Base-by-base conservation (phyloP, 2,329 filamentous ascomycete species). In the Colletotrichum euphorbiae region DNA sequence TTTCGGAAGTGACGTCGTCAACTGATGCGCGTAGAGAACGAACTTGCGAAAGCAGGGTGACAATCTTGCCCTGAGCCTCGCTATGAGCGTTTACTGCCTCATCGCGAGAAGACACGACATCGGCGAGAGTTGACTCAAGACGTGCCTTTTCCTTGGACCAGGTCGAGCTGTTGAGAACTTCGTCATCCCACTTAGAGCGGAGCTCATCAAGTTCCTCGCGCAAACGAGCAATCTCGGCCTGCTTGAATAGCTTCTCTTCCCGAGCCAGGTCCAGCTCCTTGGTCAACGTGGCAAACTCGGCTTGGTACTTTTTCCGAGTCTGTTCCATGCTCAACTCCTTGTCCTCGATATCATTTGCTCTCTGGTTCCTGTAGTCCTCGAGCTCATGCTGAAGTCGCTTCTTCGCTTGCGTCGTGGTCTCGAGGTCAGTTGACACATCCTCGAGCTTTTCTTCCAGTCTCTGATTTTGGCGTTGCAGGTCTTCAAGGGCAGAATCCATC, bases 71-170 rank as follows among this genome's bases (percentile, higher is more conserved):
- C 78, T 98, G 96, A 2, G 94, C 94, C 73, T 98, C 95, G 75
- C 96, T 97, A 79, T 99, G 96, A 0, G 96, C 95, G 73, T 90
- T 91, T 57, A 94, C 91, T 9, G 96, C 95, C 78, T 99, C 96
- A 72, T 99, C 95, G 3, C 95, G 90, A n/a, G 94, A 97, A 55
- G 93, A 90, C 11, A 92, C 91, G 36, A 98, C 88, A 77, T 98
- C 94, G 57, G 95, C 90, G 62, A 99, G 85, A 5, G 94, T 97
- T 69, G 94, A 89, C 77, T 98, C 95, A 45, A 99, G 86, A 15
- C 95, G 91, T 15, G 93, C 88, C 84, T 98, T 98, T 81, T 99
- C 95, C 82, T 99, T 99, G 12, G 94, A 94, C 94, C 96, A 98
- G 0, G 95, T 97, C 15, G 94, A 97, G 79, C 93, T 97, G 81